These are phyloP conservation scores for Tetrapyrgos nigripes DNA, from an alignment of 1,284 basidiomycete species.

Conservation along the genomic window DNA sequence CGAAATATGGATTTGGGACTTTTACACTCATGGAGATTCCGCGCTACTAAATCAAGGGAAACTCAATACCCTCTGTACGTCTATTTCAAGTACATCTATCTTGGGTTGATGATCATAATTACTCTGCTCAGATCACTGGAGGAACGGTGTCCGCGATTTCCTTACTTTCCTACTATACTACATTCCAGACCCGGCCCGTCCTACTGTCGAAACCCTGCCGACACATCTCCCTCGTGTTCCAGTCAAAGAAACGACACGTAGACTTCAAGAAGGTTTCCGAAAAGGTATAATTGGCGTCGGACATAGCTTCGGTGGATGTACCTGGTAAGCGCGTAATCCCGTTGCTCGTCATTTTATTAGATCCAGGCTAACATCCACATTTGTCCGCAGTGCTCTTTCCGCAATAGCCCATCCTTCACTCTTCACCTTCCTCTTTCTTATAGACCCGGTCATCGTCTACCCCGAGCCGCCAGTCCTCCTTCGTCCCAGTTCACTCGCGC, in stretches of 20 bases:
- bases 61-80: conserved; percentile 63
- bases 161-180: conserved; percentile 71
- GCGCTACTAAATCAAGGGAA: conserved; percentile 65
- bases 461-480: conserved; percentile 21
- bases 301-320: conserved; percentile 84
- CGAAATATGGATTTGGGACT: conserved; percentile 84
- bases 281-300: conserved; percentile 72
- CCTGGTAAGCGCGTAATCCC: conserved; percentile 59
- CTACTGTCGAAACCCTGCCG: conserved; percentile 45
- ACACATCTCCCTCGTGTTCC: conserved; percentile 56
- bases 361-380: conserved; percentile 12
- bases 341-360: not conserved
- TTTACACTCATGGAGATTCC: conserved; percentile 80
- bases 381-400: conserved; percentile 47
- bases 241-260: conserved; percentile 42
- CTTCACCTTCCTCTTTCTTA: conserved; percentile 75
- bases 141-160: conserved; percentile 76
- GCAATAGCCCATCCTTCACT: conserved; percentile 69
- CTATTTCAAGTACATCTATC: not conserved
- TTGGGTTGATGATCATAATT: conserved; percentile 1
- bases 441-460: conserved; percentile 79
- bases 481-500: conserved; percentile 28
- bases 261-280: conserved; percentile 47
- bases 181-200: conserved; percentile 44
- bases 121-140: conserved; percentile 63